These are phyloP conservation scores for Acmispon strigosus DNA, from an alignment of 306 rosid species.

Conservation along the genomic window DNA sequence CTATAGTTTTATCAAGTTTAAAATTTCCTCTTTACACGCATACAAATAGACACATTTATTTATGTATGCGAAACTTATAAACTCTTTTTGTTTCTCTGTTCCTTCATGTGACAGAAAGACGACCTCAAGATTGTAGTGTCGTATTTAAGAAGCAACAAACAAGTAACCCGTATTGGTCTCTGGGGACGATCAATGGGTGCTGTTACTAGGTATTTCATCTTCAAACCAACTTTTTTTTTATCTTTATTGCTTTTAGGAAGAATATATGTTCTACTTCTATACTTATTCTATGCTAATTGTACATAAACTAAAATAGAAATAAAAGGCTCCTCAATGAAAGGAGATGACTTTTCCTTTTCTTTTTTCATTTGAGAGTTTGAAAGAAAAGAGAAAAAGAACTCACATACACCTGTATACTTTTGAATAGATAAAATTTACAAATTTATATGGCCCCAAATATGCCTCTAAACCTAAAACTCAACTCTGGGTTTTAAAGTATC, in stretches of 20 bases:
- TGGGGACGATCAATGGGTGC: conserved; percentile 99
- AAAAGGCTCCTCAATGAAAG: not conserved
- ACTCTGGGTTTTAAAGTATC: not conserved
- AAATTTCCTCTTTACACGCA: not conserved
- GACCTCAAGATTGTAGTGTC: conserved; percentile 87
- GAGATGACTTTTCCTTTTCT: not conserved
- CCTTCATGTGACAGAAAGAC: conserved; percentile 53
- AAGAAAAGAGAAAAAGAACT: not conserved
- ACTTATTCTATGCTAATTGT: not conserved
- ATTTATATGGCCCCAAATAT: not conserved
- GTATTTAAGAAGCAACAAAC: conserved; percentile 75
- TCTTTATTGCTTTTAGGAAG: conserved; percentile 2
- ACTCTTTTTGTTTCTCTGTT: conserved; percentile 3
- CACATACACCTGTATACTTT: not conserved
- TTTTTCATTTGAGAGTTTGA: not conserved
- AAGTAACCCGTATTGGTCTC: conserved; percentile 73
- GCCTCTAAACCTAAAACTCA: not conserved
- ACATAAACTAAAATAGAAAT: not conserved
- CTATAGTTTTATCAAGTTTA: not conserved
- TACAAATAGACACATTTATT: not conserved
- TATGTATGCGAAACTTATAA: conserved; percentile 5
- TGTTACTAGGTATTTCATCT: conserved; percentile 69
- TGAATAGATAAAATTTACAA: not conserved
- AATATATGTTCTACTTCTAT: not conserved
- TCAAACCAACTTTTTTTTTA: conserved; percentile 7